A percentile compares a stretch with the other conserved stretches of the same genome.
These are phyloP conservation scores for Irpex sp. DNA, from an alignment of 1,284 basidiomycete species.

Conservation along the genomic window DNA sequence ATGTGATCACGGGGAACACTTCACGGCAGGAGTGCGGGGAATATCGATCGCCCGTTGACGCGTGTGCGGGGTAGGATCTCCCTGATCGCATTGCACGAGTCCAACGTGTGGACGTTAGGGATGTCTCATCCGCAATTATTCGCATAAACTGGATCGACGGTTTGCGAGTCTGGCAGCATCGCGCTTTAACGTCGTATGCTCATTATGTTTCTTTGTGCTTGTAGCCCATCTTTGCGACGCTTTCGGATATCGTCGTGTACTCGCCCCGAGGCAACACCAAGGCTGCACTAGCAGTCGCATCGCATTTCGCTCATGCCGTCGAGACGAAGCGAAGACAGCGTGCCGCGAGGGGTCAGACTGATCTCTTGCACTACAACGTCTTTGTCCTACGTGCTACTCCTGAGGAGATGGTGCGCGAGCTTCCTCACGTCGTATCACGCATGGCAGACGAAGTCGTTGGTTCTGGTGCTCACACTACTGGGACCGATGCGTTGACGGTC, in stretches of 20 bases:
- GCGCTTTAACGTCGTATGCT: background rate
- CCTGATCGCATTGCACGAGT: background rate
- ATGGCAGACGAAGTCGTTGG: constrained; percentile 20
- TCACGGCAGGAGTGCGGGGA: background rate
- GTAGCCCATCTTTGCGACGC: constrained; percentile 77
- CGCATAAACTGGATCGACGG: background rate
- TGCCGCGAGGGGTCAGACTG: constrained; percentile 23
- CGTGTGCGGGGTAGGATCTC: background rate
- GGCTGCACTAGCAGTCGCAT: constrained; percentile 53
- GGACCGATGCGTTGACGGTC: constrained; percentile 6
- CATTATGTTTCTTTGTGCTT: constrained; percentile 1
- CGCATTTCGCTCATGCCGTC: constrained; percentile 56
- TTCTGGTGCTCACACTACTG: constrained; percentile 10
- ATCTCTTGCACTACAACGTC: constrained; percentile 77
- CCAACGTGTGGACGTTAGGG: no score
- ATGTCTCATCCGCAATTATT: background rate
- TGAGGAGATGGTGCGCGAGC: constrained; percentile 40
- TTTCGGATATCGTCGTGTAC: constrained; percentile 89
- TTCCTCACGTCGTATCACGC: constrained; percentile 47
- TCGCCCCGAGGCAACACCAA: constrained; percentile 57
- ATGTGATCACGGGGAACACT: background rate
- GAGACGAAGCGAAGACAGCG: constrained; percentile 52
- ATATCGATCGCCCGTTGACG: background rate
- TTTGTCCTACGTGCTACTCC: constrained; percentile 73
- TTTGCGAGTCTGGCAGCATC: background rate